Evolutionary conservation across 208 protist genomes (phyloP).

Genomic region (Leishmania gerbilli): DNA sequence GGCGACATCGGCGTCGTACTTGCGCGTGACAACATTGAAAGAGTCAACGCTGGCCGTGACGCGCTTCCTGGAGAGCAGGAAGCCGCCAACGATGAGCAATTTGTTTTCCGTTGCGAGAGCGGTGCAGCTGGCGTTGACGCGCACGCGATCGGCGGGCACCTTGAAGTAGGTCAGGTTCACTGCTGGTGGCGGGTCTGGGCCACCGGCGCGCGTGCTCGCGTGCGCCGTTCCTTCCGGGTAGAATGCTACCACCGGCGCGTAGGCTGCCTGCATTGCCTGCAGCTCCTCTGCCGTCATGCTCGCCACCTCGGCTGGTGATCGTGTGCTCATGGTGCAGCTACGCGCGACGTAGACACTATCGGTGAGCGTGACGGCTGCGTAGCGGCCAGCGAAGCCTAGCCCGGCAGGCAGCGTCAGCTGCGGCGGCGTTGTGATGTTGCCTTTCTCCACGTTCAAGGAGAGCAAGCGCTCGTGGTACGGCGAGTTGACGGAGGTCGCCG

Average conservation of each 20-base stretch:
- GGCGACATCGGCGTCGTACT: conserved; percentile 31
- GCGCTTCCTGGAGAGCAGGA: conserved; percentile 17
- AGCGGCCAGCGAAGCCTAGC: conserved; percentile 29
- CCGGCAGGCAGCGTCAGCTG: conserved; percentile 20
- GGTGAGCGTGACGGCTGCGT: conserved; percentile 35
- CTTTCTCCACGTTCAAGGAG: conserved; percentile 16
- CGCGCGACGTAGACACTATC: conserved; percentile 35
- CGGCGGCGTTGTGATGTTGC: conserved; percentile 2
- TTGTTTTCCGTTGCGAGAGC: conserved; percentile 25
- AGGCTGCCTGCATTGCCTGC: conserved; percentile 8
- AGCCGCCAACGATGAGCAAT: conserved; percentile 36
- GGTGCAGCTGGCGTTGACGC: conserved; percentile 38
- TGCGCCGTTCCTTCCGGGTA: conserved; percentile 13
- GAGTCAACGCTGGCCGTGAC: conserved; percentile 39
- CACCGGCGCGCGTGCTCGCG: background rate
- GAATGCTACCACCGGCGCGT: conserved; percentile 26
- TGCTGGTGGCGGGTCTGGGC: background rate
- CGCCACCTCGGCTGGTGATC: conserved; percentile 12
- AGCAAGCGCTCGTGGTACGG: conserved; percentile 30
- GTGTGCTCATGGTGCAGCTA: conserved; percentile 35
- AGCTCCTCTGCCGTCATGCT: conserved; percentile 5
- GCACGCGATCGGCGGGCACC: conserved; percentile 23
- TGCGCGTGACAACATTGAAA: conserved; percentile 37
- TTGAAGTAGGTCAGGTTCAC: conserved; percentile 30
- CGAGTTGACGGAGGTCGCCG: background rate